A percentile compares a stretch with the other conserved stretches of the same genome.
Evolutionary conservation across 2,329 filamentous ascomycete genomes (phyloP).

Genomic region (Pseudogymnoascus sp.): DNA sequence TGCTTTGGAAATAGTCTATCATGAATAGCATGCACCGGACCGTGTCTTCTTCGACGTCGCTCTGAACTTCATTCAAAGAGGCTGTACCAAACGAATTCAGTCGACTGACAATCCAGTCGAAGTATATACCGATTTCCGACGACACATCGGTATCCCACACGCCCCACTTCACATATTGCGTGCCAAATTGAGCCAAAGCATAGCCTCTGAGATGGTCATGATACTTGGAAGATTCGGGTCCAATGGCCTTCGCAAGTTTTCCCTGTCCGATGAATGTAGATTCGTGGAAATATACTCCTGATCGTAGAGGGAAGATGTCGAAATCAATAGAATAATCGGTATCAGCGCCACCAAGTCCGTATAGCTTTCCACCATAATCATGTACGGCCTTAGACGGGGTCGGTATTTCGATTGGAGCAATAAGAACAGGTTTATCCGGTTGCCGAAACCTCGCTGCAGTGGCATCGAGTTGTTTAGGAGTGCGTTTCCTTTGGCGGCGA

Average conservation of each 20-base stretch:
- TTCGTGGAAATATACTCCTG: constrained; percentile 52
- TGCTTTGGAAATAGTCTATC: constrained; percentile 25
- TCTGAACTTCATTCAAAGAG: neutral
- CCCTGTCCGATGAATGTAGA: constrained; percentile 53
- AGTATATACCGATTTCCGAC: constrained; percentile 54
- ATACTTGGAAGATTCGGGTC: constrained; percentile 18
- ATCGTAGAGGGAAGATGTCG: constrained; percentile 51
- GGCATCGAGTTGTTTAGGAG: constrained; percentile 25
- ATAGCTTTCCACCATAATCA: constrained; percentile 34
- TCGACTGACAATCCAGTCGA: constrained; percentile 51
- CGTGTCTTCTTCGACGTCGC: constrained; percentile 10
- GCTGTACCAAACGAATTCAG: constrained; percentile 11
- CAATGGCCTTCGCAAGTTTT: constrained; percentile 35
- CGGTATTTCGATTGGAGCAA: constrained; percentile 15
- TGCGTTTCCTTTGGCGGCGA: constrained; percentile 19
- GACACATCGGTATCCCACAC: constrained; percentile 51
- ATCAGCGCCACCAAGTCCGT: constrained; percentile 52
- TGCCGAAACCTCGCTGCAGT: constrained; percentile 29
- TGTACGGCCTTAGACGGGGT: constrained; percentile 17
- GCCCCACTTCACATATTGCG: constrained; percentile 46
- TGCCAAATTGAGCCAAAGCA: constrained; percentile 33
- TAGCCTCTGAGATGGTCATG: constrained; percentile 26
- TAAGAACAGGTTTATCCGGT: constrained; percentile 24
- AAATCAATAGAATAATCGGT: constrained; percentile 57
- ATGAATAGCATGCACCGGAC: constrained; percentile 18